Base-by-base conservation (phyloP, 352 stramenopile species). In the Phytopythium boreale region DNA sequence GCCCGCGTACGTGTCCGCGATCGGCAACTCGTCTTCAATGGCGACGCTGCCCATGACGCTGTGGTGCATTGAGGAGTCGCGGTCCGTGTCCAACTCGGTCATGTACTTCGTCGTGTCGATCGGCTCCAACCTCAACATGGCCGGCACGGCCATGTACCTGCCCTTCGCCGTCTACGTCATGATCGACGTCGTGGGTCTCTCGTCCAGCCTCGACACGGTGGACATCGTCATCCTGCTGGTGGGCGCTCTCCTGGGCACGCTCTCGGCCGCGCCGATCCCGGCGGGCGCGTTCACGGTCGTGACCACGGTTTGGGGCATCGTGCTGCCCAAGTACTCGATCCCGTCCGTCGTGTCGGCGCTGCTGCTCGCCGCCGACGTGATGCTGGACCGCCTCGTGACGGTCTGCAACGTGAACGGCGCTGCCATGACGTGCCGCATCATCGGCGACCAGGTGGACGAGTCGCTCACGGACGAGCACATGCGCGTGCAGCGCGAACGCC, bases 21-120 rank as follows among this genome's bases (percentile, higher is more conserved):
- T 93, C n/a, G 86, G 86, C 26, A 91, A 80, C 36, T 84, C 82
- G 10, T 95, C 86, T 19, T 95, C 86, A 8, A 77, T 91, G 60
- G 84, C 84, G 14, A 78, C 84, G 53, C 69, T 95, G 52, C 84
- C 82, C 0, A 62, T 91, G 36, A 87, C 69, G 17, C 69, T 90
- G 59, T 70, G 79, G 52, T 90, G 80, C 57, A 83, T 93, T 20
- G 80, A 93, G 58, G 63, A 67, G 15, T 83, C 82, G 20, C 80
- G 78, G 2, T 57, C 74, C 20, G 76, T 90, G 29, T 76, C 80
- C 51, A 80, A 70, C 34, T 81, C 82, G 31, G 59, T 92, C 29
- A 85, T 87, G 77, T 71, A 89, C 67, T 90, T 92, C 43, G 72
- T 93, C 43, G 80, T 93, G 71, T 81, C 82, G 1, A 78, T 90